Base-by-base conservation (phyloP, 371 early-diverging fungal species). In the Apophysomyces elegans region DNA sequence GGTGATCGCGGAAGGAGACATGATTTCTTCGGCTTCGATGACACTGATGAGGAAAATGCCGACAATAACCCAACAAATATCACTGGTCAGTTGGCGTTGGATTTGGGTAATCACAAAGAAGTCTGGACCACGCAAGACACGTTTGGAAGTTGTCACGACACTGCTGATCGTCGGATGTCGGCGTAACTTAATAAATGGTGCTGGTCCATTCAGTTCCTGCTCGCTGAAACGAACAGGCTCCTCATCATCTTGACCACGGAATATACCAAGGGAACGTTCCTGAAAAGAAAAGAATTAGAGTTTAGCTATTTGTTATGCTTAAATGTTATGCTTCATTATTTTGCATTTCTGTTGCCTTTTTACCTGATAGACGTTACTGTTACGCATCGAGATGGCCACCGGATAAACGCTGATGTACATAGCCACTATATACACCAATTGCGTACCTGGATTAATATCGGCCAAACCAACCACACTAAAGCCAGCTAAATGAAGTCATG, bases 231-330 rank as follows among this genome's bases (percentile, higher is more conserved):
- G 46, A 11, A 71, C 64, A 7, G 59, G 56, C 5, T 75, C 76
- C 32, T 71, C 32, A 26, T 26, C 60, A 37, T 78, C 73, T 6
- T 72, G 68, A 11, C 72, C 70, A 13, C 76, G 74, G 35, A 71
- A 83, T 12, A 83, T 83, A 14, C 83, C 83, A 26, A 83, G 72
- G 6, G 83, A 74, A 59, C 82, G 74, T 68, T 82, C 82, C 82
- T 82, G 39, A 18, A 59, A 43, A 37, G 36, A 18, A 7, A 8
- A 59, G 18, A 37, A 1, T 37, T 39, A 13, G 35, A 35, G 32
- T 26, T 26, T 26, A 26, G 32, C 0, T 26, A 26, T 26, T 26
- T 26, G 32, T 26, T 26, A 26, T 26, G 32, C 32, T 26, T 26
- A 26, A 26, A 26, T 26, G 32, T 26, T 26, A 26, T 26, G 32